Percentiles rank a stretch among this genome's conserved stretches.
phyloP scores from a whole-genome alignment of 2,329 filamentous ascomycete species.

The Stemphylium vesicarium region DNA sequence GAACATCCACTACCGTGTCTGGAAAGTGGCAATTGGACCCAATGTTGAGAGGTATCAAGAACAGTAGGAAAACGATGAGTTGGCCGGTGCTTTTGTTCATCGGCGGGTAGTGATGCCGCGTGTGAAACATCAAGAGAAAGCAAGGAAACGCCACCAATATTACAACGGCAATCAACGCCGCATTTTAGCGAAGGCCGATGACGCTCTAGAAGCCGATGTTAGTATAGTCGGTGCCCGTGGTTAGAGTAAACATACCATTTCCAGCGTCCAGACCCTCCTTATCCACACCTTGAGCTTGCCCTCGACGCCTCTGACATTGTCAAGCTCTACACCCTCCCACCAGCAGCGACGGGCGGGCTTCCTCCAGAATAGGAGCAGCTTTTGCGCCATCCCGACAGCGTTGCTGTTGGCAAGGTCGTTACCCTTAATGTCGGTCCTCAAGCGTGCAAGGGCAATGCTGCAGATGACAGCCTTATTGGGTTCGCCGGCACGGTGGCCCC shows the following conservation, averaged over 20 bases:
- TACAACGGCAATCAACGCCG: conserved; percentile 21
- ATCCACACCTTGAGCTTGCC: conserved; percentile 98
- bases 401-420: conserved; percentile 75
- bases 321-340: conserved; percentile 97
- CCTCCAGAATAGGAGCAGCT: conserved; percentile 95
- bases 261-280: conserved; percentile 94
- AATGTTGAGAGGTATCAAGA: conserved; percentile 38
- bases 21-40: conserved; percentile 10
- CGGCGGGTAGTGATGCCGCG: conserved; percentile 12
- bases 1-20: conserved; percentile 25
- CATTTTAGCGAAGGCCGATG: conserved; percentile 74
- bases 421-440: conserved; percentile 86
- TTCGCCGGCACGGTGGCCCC: conserved; percentile 97
- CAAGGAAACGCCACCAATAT: conserved; percentile 18
- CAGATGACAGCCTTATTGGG: conserved; percentile 99
- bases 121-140: conserved; percentile 7
- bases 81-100: conserved; percentile 18
- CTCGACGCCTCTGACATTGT: conserved; percentile 86
- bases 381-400: conserved; percentile 97
- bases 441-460: conserved; percentile 88
- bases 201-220: conserved; percentile 65
- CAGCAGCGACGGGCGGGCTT: conserved; percentile 96
- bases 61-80: conserved; percentile 20
- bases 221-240: conserved; percentile 6
- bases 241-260: conserved; percentile 69